These are phyloP conservation scores for Rubia tinctorum DNA, from an alignment of 305 asterid genomes.

Conservation along the genomic window DNA sequence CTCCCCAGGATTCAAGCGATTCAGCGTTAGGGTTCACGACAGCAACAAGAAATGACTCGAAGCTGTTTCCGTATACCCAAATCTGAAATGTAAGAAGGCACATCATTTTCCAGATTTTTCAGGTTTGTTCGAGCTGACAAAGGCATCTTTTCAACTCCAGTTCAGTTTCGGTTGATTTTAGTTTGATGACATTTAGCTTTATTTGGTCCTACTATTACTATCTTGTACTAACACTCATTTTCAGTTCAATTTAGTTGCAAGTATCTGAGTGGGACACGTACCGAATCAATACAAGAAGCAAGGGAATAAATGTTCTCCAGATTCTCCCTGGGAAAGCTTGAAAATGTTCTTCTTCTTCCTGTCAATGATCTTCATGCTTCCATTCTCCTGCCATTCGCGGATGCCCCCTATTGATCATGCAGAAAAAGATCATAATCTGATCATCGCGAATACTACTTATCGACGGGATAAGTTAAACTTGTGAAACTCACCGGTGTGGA, in stretches of 20 bases:
- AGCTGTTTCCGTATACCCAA: constrained; percentile 85
- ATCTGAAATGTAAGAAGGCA: constrained; percentile 54
- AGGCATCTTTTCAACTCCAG: too few species aligned
- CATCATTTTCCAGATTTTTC: background rate
- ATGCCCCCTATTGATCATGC: constrained; percentile 50
- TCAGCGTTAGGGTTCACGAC: constrained; percentile 73
- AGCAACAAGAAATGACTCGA: constrained; percentile 76
- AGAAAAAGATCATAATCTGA: background rate
- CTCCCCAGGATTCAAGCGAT: constrained; percentile 58
- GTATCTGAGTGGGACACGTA: too few species aligned
- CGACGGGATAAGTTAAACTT: background rate
- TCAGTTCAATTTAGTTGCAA: too few species aligned
- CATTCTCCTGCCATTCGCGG: constrained; percentile 82
- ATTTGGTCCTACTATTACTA: too few species aligned
- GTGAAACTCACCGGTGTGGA: constrained; percentile 59
- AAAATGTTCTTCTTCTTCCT: constrained; percentile 86
- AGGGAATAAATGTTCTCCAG: constrained; percentile 69
- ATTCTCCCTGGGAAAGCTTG: constrained; percentile 92
- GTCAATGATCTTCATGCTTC: constrained; percentile 88
- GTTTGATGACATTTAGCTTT: too few species aligned
- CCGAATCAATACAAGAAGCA: constrained; percentile 50
- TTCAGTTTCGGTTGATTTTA: too few species aligned
- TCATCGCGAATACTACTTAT: background rate
- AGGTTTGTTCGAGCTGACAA: background rate
- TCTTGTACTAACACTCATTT: too few species aligned